These are phyloP conservation scores for Leptographium flavum DNA, from an alignment of 2,329 filamentous ascomycete species.

Conservation along the genomic window DNA sequence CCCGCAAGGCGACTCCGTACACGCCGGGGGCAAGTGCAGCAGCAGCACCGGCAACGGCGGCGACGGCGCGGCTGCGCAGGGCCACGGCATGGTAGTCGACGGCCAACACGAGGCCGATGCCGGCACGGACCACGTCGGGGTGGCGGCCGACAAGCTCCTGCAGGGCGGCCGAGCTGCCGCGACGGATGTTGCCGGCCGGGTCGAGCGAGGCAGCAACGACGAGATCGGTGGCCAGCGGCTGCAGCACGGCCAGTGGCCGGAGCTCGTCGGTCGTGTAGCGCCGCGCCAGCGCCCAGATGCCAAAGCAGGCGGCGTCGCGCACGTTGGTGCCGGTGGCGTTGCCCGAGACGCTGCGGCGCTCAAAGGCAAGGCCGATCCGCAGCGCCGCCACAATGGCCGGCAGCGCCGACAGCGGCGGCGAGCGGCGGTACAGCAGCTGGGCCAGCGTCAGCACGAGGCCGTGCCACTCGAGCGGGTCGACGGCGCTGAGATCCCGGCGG, in stretches of 20 bases:
- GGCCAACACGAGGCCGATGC: slow-evolving; percentile 73
- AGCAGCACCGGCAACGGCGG: slow-evolving; percentile 57
- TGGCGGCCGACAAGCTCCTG: slow-evolving; percentile 91
- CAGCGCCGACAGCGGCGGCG: slow-evolving; percentile 57
- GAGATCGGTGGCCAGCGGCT: slow-evolving; percentile 57
- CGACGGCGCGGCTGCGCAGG: slow-evolving; percentile 67
- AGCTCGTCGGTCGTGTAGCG: slow-evolving; percentile 75
- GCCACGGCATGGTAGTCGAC: slow-evolving; percentile 93
- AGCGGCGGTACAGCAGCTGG: slow-evolving; percentile 73
- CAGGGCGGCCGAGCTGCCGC: slow-evolving; percentile 82
- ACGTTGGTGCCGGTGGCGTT: slow-evolving; percentile 78
- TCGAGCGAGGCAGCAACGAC: slow-evolving; percentile 74
- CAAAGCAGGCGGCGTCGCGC: slow-evolving; percentile 89
- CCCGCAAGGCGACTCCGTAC: slow-evolving; percentile 54
- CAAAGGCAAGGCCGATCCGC: slow-evolving; percentile 69
- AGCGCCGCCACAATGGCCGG: slow-evolving; percentile 63
- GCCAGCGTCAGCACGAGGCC: slow-evolving; percentile 78
- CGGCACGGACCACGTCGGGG: slow-evolving; percentile 67
- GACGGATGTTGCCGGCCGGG: slow-evolving; percentile 80
- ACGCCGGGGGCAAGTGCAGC: slow-evolving; percentile 48
- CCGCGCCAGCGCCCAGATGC: slow-evolving; percentile 82
- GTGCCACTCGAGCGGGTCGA: slow-evolving; percentile 80
- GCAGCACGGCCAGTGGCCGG: slow-evolving; percentile 37
- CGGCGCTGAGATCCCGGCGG: slow-evolving; percentile 51
- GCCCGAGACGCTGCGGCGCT: slow-evolving; percentile 77